phyloP scores from a whole-genome alignment of 106 monocot species.

The Allium fistulosum region DNA sequence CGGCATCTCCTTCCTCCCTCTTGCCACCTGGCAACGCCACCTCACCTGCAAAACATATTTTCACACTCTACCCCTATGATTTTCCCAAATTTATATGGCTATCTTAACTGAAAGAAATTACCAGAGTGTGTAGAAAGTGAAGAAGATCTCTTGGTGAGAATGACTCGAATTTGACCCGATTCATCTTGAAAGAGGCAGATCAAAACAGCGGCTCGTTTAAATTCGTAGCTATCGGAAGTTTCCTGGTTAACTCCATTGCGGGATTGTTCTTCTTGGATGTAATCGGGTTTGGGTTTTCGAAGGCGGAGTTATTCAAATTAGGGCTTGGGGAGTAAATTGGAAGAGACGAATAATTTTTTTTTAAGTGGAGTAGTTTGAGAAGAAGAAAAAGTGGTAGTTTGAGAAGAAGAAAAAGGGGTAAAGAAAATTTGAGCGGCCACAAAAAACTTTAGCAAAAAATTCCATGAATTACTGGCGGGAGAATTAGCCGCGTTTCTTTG shows the following conservation, averaged over 20 bases:
- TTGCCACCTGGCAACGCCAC: slow-evolving; percentile 51
- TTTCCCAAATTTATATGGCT: not conserved
- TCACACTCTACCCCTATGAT: not conserved
- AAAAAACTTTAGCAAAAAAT: too few relatives aligned
- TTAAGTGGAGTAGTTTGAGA: too few relatives aligned
- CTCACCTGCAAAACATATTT: slow-evolving; percentile 32
- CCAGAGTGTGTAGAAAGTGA: slow-evolving; percentile 63
- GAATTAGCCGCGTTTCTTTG: too few relatives aligned
- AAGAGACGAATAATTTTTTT: too few relatives aligned
- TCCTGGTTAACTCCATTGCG: too few relatives aligned
- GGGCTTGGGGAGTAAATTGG: too few relatives aligned
- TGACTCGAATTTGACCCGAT: slow-evolving; percentile 42
- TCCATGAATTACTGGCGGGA: too few relatives aligned
- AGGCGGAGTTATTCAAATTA: not conserved
- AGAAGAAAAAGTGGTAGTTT: too few relatives aligned
- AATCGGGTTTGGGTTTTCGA: not conserved
- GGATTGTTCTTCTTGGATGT: too few relatives aligned
- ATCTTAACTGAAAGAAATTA: not conserved
- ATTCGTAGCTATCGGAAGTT: not conserved
- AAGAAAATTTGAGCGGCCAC: too few relatives aligned
- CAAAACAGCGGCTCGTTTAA: slow-evolving; percentile 48
- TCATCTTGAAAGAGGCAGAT: slow-evolving; percentile 64
- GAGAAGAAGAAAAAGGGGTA: too few relatives aligned
- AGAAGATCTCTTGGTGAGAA: slow-evolving; percentile 68
- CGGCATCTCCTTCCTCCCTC: slow-evolving; percentile 31